These are phyloP conservation scores for Jaltomata sinuosa DNA, from an alignment of 257 asterid species.

Conservation along the genomic window DNA sequence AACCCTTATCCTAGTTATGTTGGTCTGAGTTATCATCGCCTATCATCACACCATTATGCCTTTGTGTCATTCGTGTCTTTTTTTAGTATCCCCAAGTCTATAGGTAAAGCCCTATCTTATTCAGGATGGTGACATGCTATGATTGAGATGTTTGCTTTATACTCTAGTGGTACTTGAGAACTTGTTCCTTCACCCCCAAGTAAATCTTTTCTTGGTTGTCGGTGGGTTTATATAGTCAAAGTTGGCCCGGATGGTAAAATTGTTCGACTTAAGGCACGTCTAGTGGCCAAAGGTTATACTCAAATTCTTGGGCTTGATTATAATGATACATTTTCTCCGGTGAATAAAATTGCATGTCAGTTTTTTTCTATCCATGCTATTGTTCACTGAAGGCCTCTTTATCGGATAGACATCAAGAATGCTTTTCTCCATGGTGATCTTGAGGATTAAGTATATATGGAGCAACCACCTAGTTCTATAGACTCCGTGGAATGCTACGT, in stretches of 20 bases:
- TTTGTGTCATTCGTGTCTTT: neutral
- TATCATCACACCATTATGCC: neutral
- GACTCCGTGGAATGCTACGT: no score
- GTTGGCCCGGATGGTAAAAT: neutral
- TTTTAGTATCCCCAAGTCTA: neutral
- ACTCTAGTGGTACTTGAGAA: neutral
- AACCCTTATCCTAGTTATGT: neutral
- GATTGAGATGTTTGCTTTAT: neutral
- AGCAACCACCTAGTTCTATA: neutral
- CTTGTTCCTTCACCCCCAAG: neutral
- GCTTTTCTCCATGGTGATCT: neutral
- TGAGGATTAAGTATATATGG: neutral
- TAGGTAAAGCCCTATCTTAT: neutral
- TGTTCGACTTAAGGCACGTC: neutral
- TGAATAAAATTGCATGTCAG: neutral
- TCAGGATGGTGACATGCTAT: neutral
- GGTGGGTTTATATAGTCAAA: neutral
- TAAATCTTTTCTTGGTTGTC: neutral
- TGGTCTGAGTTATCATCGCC: neutral
- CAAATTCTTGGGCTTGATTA: neutral
- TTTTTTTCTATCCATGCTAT: neutral
- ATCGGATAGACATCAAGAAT: neutral
- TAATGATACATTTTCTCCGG: neutral
- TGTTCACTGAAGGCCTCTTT: neutral
- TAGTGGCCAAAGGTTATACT: neutral